Evolutionary conservation across 805 yeast species (phyloP).

Genomic region (Metschnikowia dekortorum): DNA sequence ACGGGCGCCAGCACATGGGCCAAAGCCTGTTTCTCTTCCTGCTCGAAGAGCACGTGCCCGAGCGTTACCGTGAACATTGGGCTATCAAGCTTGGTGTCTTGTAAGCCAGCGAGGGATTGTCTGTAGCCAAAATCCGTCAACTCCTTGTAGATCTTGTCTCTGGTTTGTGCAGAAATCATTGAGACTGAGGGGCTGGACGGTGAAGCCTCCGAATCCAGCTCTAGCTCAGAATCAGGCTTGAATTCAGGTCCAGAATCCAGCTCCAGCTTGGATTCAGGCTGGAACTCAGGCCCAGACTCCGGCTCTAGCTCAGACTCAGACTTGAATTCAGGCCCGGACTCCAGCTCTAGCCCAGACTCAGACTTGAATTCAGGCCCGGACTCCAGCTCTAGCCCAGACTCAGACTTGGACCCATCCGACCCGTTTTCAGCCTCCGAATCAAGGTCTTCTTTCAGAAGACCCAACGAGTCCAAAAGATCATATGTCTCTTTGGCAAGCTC

Average conservation of each 20-base stretch:
- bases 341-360: no score
- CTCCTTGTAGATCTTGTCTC: constrained; percentile 21
- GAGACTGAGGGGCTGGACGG: neutral
- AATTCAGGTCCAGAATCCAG: neutral
- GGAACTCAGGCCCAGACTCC: no score
- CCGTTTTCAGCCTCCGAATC: neutral
- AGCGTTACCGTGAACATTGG: constrained; percentile 35
- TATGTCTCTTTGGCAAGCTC: constrained; percentile 3
- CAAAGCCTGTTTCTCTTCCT: neutral
- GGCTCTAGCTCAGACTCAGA: no score
- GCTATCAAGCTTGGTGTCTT: constrained; percentile 14
- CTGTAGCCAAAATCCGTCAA: constrained; percentile 26
- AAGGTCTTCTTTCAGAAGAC: constrained; percentile 3
- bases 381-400: neutral
- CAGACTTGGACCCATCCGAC: no score
- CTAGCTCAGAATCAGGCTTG: no score
- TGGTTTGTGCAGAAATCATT: neutral
- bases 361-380: neutral
- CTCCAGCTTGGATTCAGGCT: no score
- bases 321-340: neutral
- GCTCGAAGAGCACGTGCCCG: constrained; percentile 35
- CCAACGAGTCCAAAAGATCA: constrained; percentile 7
- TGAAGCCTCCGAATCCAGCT: no score
- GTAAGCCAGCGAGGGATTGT: constrained; percentile 20
- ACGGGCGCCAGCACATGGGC: neutral